Evolutionary conservation across 2,329 filamentous ascomycete species (phyloP).

Genomic region (Aspergillus tamarii): DNA sequence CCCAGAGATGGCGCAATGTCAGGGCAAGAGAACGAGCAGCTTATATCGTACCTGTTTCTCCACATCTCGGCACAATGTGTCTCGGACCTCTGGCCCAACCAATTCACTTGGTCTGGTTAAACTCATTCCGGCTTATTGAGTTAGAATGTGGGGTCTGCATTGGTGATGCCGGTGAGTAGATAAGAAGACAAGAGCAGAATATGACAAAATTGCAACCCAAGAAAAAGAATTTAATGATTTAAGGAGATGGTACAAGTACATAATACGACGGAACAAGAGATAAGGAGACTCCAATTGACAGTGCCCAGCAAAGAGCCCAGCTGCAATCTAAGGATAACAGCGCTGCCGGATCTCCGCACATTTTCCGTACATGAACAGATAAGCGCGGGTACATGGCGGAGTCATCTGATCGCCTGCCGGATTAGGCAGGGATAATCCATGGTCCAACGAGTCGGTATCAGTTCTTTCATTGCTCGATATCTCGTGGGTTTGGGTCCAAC

Average conservation of each 20-base stretch:
- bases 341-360: neutral
- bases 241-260: neutral
- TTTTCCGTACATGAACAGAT: neutral
- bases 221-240: neutral
- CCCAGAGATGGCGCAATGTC: constrained; percentile 4
- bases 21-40: constrained; percentile 4
- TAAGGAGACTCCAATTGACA: neutral
- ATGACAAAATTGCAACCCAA: neutral
- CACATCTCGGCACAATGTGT: constrained; percentile 25
- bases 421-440: neutral
- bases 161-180: too few species aligned
- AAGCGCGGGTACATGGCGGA: neutral
- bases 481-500: neutral
- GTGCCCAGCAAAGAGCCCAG: neutral
- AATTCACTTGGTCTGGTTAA: neutral
- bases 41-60: constrained; percentile 34
- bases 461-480: neutral
- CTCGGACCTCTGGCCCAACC: neutral
- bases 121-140: neutral
- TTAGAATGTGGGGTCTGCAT: neutral
- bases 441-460: neutral
- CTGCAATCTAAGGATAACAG: neutral
- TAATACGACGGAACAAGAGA: neutral
- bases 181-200: neutral
- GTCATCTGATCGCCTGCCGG: neutral